Conservation (phyloP, 2,329 filamentous ascomycete genomes). For the Colletotrichum brevisporum region DNA sequence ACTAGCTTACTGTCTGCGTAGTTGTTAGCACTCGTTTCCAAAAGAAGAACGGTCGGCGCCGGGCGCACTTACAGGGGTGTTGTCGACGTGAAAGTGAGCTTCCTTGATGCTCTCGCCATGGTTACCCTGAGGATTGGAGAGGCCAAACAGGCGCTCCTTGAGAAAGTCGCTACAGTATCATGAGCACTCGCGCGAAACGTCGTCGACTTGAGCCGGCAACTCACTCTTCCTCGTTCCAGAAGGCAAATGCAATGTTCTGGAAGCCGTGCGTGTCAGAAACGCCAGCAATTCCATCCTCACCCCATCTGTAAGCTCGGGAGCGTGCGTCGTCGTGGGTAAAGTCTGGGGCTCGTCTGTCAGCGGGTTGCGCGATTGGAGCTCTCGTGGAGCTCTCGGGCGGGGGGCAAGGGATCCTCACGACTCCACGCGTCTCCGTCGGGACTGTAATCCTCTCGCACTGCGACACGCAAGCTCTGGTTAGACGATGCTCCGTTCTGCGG, state of each 20-base stretch:
- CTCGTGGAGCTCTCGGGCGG: constrained; percentile 29
- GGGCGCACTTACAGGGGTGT: constrained; percentile 75
- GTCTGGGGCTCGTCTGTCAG: constrained; percentile 67
- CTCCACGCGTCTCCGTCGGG: constrained; percentile 96
- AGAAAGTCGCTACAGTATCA: constrained; percentile 79
- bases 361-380: constrained; percentile 37
- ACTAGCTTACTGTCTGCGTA: constrained; percentile 38
- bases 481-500: constrained; percentile 1
- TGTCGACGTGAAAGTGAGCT: constrained; percentile 95
- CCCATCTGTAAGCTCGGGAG: constrained; percentile 92
- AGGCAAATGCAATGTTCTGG: constrained; percentile 94
- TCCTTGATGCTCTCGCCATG: constrained; percentile 98
- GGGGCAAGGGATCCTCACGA: constrained; percentile 71
- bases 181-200: constrained; percentile 53
- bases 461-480: constrained; percentile 25
- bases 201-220: constrained; percentile 44
- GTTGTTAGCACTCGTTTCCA: constrained; percentile 16
- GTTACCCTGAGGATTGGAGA: constrained; percentile 97
- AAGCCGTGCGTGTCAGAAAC: constrained; percentile 91
- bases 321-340: constrained; percentile 95
- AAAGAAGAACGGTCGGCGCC: neutral
- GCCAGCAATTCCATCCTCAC: constrained; percentile 96
- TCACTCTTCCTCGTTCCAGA: constrained; percentile 98
- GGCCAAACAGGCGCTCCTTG: constrained; percentile 94
- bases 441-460: constrained; percentile 92